phyloP scores from a whole-genome alignment of 176 grass and related monocot genomes.

The Zea mays region Zm-B73-REFERENCE-NAM-5.0 NC_050099.1:227215501-227216000 shows the following conservation, averaged over 20 bases:
- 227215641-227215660: slow-evolving; percentile 53
- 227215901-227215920: not conserved
- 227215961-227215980: not conserved
- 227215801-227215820: too few relatives aligned
- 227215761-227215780: slow-evolving; percentile 25
- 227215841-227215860: not conserved
- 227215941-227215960: not conserved
- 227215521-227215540: slow-evolving; percentile 38
- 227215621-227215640: slow-evolving; percentile 26
- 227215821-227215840: not conserved
- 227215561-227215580: slow-evolving; percentile 3
- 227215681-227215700: slow-evolving; percentile 44
- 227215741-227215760: slow-evolving; percentile 52
- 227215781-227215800: not conserved
- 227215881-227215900: not conserved
- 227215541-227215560: not conserved
- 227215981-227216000: not conserved
- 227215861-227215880: not conserved
- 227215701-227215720: slow-evolving; percentile 58
- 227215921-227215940: too few relatives aligned
- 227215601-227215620: slow-evolving; percentile 9
- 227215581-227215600: slow-evolving; percentile 33
- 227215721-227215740: slow-evolving; percentile 78
- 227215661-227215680: slow-evolving; percentile 36
- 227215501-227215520: slow-evolving; percentile 86